Conservation (phyloP, 345 rosid genomes). For the thale cress (Arabidopsis thaliana) region DNA sequence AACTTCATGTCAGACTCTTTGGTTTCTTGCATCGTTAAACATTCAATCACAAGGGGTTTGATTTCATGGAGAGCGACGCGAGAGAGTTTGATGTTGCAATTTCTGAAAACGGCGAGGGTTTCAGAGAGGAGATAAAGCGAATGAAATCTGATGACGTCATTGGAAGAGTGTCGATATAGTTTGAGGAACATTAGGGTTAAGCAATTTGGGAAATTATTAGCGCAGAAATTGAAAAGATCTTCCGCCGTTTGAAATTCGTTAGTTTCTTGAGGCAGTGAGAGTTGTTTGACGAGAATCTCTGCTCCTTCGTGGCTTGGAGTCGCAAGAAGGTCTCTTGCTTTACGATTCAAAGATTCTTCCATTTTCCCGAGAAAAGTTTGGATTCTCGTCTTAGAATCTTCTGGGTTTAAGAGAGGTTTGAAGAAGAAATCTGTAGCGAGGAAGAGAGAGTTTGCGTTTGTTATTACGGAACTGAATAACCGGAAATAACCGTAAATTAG, state of each 20-base stretch:
- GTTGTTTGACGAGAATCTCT: background rate
- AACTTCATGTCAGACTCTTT: background rate
- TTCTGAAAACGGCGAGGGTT: background rate
- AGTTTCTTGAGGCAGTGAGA: background rate
- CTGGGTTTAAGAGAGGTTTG: too few relatives aligned
- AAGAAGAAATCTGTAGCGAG: too few relatives aligned
- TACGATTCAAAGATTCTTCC: background rate
- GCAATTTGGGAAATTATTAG: slow-evolving; percentile 5
- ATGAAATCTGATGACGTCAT: background rate
- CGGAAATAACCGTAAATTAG: background rate
- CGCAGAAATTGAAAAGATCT: background rate
- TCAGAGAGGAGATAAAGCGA: background rate
- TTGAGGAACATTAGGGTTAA: background rate
- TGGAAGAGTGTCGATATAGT: background rate
- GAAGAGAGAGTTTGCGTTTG: too few relatives aligned
- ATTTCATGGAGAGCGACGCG: background rate
- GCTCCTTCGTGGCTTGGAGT: background rate
- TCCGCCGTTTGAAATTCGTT: background rate
- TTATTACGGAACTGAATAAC: too few relatives aligned
- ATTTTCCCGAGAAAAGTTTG: background rate
- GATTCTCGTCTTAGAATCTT: background rate
- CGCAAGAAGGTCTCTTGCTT: background rate
- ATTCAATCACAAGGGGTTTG: background rate
- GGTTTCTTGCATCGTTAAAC: slow-evolving; percentile 3
- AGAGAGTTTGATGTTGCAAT: background rate